Conservation (phyloP, 2,329 filamentous ascomycete genomes). For the Fusarium compactum region DNA sequence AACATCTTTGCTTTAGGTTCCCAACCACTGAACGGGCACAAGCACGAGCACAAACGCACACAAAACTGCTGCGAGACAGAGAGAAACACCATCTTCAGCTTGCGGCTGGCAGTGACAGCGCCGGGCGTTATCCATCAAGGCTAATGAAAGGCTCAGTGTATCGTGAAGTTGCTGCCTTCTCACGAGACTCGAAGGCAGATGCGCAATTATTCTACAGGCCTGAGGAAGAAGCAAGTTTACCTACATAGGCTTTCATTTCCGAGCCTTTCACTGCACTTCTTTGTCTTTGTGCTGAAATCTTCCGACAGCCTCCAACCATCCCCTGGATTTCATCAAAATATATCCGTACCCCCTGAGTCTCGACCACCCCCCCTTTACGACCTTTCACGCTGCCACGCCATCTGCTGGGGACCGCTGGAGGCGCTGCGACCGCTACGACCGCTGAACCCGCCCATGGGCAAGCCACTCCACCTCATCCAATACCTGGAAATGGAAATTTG, state of each 20-base stretch:
- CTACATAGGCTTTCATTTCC: slow-evolving; percentile 37
- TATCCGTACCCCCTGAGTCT: slow-evolving; percentile 28
- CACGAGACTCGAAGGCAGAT: background rate
- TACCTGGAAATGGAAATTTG: slow-evolving; percentile 37
- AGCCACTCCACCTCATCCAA: slow-evolving; percentile 47
- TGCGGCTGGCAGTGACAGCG: slow-evolving; percentile 9
- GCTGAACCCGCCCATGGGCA: slow-evolving; percentile 42
- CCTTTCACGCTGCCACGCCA: slow-evolving; percentile 12
- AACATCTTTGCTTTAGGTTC: slow-evolving; percentile 20
- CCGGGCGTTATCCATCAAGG: background rate
- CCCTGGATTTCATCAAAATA: slow-evolving; percentile 27
- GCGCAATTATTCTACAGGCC: background rate
- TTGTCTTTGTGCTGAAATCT: slow-evolving; percentile 5
- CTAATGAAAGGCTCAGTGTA: background rate
- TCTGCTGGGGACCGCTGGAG: slow-evolving; percentile 30
- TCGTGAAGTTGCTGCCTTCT: background rate
- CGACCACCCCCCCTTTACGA: slow-evolving; percentile 18
- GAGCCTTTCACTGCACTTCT: slow-evolving; percentile 9
- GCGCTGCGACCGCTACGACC: slow-evolving; percentile 42
- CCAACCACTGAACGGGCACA: background rate
- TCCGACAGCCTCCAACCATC: slow-evolving; percentile 27
- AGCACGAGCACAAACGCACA: slow-evolving; percentile 7
- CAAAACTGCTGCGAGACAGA: slow-evolving; percentile 26
- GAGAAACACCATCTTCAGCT: background rate
- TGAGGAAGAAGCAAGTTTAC: slow-evolving; percentile 22